Percentiles rank a stretch among this genome's conserved stretches.
Conservation (phyloP, 192 early-diverging fungal genomes). For the Backusella morwellensis region DNA sequence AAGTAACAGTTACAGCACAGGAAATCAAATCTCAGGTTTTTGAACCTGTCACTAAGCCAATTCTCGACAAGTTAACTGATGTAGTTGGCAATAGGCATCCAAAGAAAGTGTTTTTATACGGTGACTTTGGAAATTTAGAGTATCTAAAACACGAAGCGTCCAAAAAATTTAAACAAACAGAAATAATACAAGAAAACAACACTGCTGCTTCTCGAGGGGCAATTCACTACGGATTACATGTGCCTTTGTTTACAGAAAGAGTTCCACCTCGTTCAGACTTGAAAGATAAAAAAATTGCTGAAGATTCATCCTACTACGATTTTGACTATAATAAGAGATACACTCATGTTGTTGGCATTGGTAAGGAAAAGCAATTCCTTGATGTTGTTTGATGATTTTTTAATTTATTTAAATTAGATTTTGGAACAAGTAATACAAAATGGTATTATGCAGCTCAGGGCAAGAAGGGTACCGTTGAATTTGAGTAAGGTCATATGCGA, state of each 20-base stretch:
- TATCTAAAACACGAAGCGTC: background rate
- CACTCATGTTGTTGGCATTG: constrained; percentile 7
- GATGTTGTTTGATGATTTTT: background rate
- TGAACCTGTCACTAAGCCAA: constrained; percentile 45
- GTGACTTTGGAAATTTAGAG: background rate
- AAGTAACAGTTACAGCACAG: constrained; percentile 24
- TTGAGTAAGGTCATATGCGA: constrained; percentile 21
- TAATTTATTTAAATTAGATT: background rate
- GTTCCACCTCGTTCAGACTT: background rate
- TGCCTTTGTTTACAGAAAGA: background rate
- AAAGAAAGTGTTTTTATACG: background rate
- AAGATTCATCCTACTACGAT: background rate
- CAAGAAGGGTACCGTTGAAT: constrained; percentile 30
- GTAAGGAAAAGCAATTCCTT: background rate
- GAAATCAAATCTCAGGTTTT: constrained; percentile 48
- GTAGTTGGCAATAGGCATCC: background rate
- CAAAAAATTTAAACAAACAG: background rate
- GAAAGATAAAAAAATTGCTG: background rate
- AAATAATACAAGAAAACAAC: background rate
- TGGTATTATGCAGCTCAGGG: constrained; percentile 31
- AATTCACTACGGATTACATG: background rate
- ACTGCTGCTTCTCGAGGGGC: background rate
- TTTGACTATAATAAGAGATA: constrained; percentile 5
- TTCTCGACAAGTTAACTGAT: background rate
- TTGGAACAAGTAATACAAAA: constrained; percentile 9